phyloP scores from a whole-genome alignment of 2,329 filamentous ascomycete genomes.

The Nannizziopsis barbatae region DNA sequence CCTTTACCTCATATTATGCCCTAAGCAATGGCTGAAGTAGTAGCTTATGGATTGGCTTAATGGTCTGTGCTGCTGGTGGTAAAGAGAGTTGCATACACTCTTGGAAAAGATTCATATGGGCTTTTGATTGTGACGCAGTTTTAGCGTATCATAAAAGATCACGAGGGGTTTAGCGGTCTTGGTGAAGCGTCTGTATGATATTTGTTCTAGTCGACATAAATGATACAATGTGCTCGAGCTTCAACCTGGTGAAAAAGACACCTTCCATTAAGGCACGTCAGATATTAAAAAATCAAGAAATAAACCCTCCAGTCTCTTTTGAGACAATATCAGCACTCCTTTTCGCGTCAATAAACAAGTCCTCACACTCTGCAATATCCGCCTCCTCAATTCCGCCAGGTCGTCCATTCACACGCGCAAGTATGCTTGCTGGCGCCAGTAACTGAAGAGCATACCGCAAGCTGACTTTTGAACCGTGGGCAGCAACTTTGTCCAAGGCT shows the following conservation, averaged over 20 bases:
- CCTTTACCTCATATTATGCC: no score
- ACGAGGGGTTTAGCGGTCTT: no score
- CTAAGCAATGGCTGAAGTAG: no score
- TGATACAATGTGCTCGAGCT: no score
- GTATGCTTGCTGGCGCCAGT: constrained; percentile 77
- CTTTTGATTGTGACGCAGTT: no score
- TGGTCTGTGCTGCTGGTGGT: no score
- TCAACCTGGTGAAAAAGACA: background rate
- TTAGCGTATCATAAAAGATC: no score
- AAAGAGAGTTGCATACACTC: no score
- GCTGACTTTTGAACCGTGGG: constrained; percentile 79
- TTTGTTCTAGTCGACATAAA: no score
- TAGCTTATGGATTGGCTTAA: no score
- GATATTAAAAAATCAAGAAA: constrained; percentile 39
- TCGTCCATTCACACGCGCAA: constrained; percentile 73
- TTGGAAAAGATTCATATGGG: no score
- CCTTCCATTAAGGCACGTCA: background rate
- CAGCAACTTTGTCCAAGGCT: constrained; percentile 75
- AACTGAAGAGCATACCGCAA: constrained; percentile 88
- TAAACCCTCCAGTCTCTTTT: constrained; percentile 54
- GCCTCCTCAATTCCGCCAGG: constrained; percentile 59
- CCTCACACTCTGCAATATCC: constrained; percentile 71
- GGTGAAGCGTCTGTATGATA: no score
- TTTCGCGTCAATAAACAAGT: constrained; percentile 71
- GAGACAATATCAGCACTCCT: constrained; percentile 62